Percentiles rank a stretch among this genome's conserved stretches.
Conservation (phyloP, 352 stramenopile species). For the Globisporangium okanoganense region DNA sequence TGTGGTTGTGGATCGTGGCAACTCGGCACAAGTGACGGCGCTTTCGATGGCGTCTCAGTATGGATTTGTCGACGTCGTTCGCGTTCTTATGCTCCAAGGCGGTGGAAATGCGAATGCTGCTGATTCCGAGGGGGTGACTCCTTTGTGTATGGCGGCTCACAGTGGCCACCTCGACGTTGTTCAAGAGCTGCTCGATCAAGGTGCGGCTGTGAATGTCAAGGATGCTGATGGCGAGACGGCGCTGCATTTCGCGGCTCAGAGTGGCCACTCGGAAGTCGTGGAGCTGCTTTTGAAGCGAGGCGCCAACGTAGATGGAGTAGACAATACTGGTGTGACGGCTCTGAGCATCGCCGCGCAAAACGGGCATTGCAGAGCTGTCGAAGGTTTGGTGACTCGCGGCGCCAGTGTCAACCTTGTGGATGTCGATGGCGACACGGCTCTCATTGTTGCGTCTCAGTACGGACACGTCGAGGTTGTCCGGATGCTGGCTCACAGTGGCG, state of each 20-base stretch:
- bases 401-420: neutral
- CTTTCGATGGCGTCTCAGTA: neutral
- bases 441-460: conserved; percentile 3
- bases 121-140: neutral
- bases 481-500: neutral
- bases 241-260: conserved; percentile 2
- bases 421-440: neutral
- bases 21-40: neutral
- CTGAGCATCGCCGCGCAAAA: neutral
- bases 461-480: neutral
- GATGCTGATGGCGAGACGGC: neutral
- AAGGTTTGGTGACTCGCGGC: neutral
- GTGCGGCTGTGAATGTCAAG: neutral
- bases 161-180: neutral
- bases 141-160: neutral
- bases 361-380: neutral
- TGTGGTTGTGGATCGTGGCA: neutral
- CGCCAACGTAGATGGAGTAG: neutral
- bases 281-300: neutral
- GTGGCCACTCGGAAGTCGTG: neutral
- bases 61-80: neutral
- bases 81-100: neutral
- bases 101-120: neutral
- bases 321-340: neutral
- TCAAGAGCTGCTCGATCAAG: neutral